phyloP scores from a whole-genome alignment of 192 early-diverging fungal species.

The Backusella macrospora region DNA sequence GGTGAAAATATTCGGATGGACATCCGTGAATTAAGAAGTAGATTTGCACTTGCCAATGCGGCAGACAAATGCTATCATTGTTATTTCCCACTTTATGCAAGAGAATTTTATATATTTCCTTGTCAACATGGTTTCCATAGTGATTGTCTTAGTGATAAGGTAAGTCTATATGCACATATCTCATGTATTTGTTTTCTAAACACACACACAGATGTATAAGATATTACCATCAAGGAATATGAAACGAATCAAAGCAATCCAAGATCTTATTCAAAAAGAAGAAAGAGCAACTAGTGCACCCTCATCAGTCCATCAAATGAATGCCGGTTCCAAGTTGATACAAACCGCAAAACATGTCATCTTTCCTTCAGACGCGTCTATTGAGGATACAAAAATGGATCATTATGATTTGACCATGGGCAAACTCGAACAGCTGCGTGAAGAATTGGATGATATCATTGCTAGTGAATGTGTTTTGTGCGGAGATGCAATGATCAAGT shows the following conservation, averaged over 20 bases:
- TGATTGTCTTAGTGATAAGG: slow-evolving; percentile 82
- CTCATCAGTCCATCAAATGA: slow-evolving; percentile 22
- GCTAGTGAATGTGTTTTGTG: slow-evolving; percentile 93
- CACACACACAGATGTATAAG: neutral
- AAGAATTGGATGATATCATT: slow-evolving; percentile 78
- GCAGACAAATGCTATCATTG: slow-evolving; percentile 83
- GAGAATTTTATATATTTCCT: slow-evolving; percentile 94
- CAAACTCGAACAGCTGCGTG: slow-evolving; percentile 50
- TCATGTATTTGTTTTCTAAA: too few relatives aligned
- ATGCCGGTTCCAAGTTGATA: slow-evolving; percentile 14
- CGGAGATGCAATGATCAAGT: slow-evolving; percentile 93
- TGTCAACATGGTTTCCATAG: slow-evolving; percentile 96
- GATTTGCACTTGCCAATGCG: slow-evolving; percentile 67
- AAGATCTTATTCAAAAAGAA: slow-evolving; percentile 11
- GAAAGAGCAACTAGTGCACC: slow-evolving; percentile 41
- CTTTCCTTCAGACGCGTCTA: slow-evolving; percentile 35
- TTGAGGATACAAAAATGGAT: slow-evolving; percentile 13
- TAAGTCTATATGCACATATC: slow-evolving; percentile 28
- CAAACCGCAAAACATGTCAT: slow-evolving; percentile 51
- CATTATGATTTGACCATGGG: slow-evolving; percentile 48
- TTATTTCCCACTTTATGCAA: slow-evolving; percentile 71
- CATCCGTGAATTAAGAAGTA: slow-evolving; percentile 82
- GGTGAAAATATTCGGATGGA: slow-evolving; percentile 93
- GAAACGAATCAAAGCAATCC: slow-evolving; percentile 8
- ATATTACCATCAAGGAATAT: slow-evolving; percentile 16